Evolutionary conservation across 2,329 filamentous ascomycete genomes (phyloP), one percentile per base, ranked within the genome.

Genomic region (Neopestalotiopsis sp.): DNA sequence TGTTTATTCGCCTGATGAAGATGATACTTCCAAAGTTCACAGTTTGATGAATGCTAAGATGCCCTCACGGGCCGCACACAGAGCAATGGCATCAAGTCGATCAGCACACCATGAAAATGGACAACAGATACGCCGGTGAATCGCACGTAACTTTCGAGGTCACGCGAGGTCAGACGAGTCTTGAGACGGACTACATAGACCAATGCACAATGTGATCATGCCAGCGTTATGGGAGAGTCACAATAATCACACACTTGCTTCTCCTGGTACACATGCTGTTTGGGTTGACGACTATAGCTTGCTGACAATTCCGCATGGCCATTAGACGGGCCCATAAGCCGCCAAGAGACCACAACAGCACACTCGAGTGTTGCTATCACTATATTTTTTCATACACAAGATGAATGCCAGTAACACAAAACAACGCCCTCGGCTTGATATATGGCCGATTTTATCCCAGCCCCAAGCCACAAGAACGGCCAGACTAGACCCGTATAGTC

Each of bases 401-500:
- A 53, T n/a, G 45, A n/a, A 20, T 24, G 17, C 45, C 14, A 53
- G 45, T 17, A 14, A 53, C 14, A 53, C 14, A 20, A 17, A 14
- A 53, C 45, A 53, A 53, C 45, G 45, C 45, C 45, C 20, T 53
- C n/a, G 45, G 45, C 45, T 53, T n/a, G 45, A 53, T 53, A 17
- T 14, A 53, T 53, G 6, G 45, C 45, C 45, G 45, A 53, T 53
- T 53, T 53, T 17, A 53, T 20, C 20, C 45, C 45, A 53, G 45
- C 45, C 17, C 17, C 7, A 17, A n/a, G 45, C 20, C 45, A n/a
- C n/a, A 7, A 53, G 17, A 53, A n/a, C 45, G 20, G 45, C 45
- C 9, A 20, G 17, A 24, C n/a, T 53, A n/a, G 17, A 17, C 45
- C n/a, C 83, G 82, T 73, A 81, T 82, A 76, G 83, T 82, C 20